These are phyloP conservation scores for Tulasnella sp. DNA, from an alignment of 768 basidiomycete genomes.

Conservation along the genomic window DNA sequence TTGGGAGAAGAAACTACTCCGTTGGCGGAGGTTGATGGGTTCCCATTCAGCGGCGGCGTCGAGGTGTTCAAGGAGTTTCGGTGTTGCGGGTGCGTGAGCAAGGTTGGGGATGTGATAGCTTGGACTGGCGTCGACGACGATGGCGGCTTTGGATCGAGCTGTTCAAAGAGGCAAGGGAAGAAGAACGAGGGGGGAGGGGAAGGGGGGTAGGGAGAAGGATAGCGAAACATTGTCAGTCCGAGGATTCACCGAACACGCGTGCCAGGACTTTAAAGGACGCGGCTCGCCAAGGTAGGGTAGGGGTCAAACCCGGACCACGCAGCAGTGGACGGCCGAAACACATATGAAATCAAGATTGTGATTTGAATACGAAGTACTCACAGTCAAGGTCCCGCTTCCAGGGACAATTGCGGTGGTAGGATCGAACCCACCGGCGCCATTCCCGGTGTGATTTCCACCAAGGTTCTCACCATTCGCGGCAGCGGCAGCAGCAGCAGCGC, in stretches of 20 bases:
- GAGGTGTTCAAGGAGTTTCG: not conserved
- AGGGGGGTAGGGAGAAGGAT: not conserved
- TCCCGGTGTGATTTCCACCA: not conserved
- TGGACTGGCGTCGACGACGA: not conserved
- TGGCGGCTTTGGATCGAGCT: not conserved
- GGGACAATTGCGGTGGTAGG: not conserved
- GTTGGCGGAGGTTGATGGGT: not conserved
- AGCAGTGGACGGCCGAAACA: too few species aligned
- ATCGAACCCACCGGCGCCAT: not conserved
- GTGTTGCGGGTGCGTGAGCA: not conserved
- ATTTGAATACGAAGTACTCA: not conserved
- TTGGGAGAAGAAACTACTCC: not conserved
- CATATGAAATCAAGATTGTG: not conserved
- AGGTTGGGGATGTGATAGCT: not conserved
- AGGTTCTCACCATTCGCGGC: not conserved
- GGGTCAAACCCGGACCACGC: too few species aligned
- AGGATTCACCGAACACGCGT: not conserved
- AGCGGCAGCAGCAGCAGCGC: not conserved
- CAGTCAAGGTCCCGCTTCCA: constrained; percentile 9
- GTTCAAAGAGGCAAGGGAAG: not conserved
- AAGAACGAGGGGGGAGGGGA: not conserved
- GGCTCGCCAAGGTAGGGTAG: too few species aligned
- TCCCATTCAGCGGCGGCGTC: not conserved
- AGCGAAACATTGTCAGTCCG: not conserved
- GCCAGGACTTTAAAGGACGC: not conserved